Conservation (phyloP, 140 eudicot genomes). For the Bidens hawaiensis region DNA sequence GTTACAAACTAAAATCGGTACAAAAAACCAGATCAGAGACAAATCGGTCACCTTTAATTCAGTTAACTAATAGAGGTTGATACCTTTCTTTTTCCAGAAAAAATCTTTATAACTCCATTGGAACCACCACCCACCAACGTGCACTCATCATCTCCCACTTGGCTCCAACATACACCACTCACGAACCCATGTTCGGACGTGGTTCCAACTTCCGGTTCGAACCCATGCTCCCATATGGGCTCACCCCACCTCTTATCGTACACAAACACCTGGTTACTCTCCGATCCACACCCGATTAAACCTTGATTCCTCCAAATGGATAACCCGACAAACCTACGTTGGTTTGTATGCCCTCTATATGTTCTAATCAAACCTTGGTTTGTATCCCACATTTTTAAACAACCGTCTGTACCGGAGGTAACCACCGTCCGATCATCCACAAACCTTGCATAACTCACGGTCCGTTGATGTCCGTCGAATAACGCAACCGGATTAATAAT, state of each 20-base stretch:
- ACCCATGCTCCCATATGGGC: conserved; percentile 70
- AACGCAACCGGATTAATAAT: conserved; percentile 37
- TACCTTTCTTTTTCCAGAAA: conserved; percentile 44
- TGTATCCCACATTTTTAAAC: conserved; percentile 65
- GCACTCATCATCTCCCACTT: conserved; percentile 54
- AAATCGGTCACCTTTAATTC: conserved; percentile 17
- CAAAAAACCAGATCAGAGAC: not conserved
- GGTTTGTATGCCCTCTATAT: conserved; percentile 55
- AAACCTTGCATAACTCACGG: conserved; percentile 56
- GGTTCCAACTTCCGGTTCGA: conserved; percentile 33
- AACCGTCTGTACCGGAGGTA: conserved; percentile 70
- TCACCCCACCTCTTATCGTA: conserved; percentile 80
- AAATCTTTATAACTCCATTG: conserved; percentile 62
- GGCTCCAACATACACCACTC: conserved; percentile 80
- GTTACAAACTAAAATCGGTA: not conserved
- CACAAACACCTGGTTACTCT: conserved; percentile 57
- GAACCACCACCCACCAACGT: conserved; percentile 79
- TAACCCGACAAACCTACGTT: conserved; percentile 62
- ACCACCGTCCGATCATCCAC: conserved; percentile 45
- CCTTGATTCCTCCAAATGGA: conserved; percentile 67
- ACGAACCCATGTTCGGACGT: conserved; percentile 42
- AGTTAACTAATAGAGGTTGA: not conserved
- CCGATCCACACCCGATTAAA: conserved; percentile 65
- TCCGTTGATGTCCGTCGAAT: conserved; percentile 45
- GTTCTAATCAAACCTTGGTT: conserved; percentile 34